Evolutionary conservation across 2,329 filamentous ascomycete genomes (phyloP).

Genomic region (Monilinia fructicola): DNA sequence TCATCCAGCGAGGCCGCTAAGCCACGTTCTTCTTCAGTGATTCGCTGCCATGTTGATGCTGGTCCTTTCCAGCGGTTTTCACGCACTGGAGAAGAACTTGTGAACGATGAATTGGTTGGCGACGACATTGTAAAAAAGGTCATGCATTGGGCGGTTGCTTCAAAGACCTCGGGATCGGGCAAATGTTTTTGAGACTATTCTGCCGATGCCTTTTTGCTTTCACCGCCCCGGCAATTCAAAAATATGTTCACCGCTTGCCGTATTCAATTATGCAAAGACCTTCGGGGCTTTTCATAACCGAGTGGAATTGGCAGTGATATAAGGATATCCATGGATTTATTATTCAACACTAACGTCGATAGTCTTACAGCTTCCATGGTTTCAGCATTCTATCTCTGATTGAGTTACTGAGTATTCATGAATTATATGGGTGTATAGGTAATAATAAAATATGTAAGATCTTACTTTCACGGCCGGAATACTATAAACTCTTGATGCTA

Average conservation of each 20-base stretch:
- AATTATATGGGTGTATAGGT: too few relatives aligned
- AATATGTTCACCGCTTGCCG: conserved; percentile 6
- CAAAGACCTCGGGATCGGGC: too few relatives aligned
- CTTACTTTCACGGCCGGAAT: too few relatives aligned
- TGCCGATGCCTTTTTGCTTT: not conserved
- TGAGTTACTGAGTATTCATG: too few relatives aligned
- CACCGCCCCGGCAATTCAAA: not conserved
- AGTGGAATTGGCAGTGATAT: not conserved
- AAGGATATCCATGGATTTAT: too few relatives aligned
- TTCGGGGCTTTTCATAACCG: too few relatives aligned
- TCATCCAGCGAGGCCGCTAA: conserved; percentile 64
- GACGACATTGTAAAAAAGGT: conserved; percentile 19
- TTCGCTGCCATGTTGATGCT: conserved; percentile 62
- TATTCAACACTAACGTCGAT: too few relatives aligned
- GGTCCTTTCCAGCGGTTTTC: conserved; percentile 74
- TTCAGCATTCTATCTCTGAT: too few relatives aligned
- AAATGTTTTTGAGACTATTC: not conserved
- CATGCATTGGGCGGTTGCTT: not conserved
- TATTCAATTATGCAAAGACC: conserved; percentile 1
- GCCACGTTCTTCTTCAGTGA: conserved; percentile 62
- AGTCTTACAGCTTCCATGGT: too few relatives aligned
- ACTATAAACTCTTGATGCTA: too few relatives aligned
- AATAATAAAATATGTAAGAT: too few relatives aligned
- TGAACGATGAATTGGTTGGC: conserved; percentile 13
- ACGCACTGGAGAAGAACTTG: conserved; percentile 42